These are phyloP conservation scores for Penicillium capsulatum DNA, from an alignment of 2,329 filamentous ascomycete species.

Conservation along the genomic window DNA sequence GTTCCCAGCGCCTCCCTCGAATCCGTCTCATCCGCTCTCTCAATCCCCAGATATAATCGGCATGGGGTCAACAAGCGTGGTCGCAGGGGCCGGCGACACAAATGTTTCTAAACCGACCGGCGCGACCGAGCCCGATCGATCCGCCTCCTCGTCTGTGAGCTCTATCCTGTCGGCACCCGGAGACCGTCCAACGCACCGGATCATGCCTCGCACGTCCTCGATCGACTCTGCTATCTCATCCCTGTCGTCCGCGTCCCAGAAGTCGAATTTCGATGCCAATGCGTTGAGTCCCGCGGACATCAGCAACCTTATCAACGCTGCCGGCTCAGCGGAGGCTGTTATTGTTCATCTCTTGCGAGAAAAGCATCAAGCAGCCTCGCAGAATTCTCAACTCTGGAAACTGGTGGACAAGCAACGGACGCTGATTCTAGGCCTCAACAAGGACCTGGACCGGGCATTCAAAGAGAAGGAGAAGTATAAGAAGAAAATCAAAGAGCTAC, in stretches of 20 bases:
- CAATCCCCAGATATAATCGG: constrained; percentile 18
- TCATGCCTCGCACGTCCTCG: constrained; percentile 69
- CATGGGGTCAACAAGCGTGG: constrained; percentile 19
- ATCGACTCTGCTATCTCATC: constrained; percentile 90
- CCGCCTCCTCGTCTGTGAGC: constrained; percentile 30
- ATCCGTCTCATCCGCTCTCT: constrained; percentile 17
- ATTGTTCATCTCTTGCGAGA: constrained; percentile 86
- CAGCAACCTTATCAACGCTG: constrained; percentile 70
- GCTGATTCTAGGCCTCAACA: constrained; percentile 90
- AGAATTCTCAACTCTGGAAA: constrained; percentile 91
- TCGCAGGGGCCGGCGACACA: constrained; percentile 19
- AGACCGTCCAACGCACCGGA: constrained; percentile 31
- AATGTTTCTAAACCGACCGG: constrained; percentile 27
- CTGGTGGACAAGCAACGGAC: constrained; percentile 93
- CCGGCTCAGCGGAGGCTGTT: constrained; percentile 83
- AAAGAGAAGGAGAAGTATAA: constrained; percentile 95
- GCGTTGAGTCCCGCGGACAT: constrained; percentile 68
- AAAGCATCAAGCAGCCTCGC: constrained; percentile 80
- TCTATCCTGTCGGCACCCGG: constrained; percentile 29
- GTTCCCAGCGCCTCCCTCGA: constrained; percentile 28
- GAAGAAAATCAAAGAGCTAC: constrained; percentile 77
- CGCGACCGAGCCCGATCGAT: constrained; percentile 24
- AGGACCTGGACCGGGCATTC: constrained; percentile 82
- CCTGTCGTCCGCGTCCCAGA: constrained; percentile 59
- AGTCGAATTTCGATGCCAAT: constrained; percentile 54